Evolutionary conservation across 768 basidiomycete genomes (phyloP).

Genomic region (Podaxis sp.): DNA sequence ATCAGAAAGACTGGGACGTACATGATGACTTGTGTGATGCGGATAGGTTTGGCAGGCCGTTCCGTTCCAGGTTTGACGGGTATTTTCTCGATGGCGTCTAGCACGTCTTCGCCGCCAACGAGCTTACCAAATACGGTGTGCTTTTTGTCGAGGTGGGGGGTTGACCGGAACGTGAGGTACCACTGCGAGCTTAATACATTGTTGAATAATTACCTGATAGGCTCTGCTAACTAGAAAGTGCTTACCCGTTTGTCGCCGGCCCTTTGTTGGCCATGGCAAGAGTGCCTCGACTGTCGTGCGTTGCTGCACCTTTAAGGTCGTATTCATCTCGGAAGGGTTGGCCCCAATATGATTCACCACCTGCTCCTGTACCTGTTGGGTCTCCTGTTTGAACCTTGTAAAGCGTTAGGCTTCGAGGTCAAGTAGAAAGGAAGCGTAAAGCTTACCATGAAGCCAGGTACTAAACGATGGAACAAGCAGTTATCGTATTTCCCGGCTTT

Average conservation of each 20-base stretch:
- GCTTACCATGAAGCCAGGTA: constrained; percentile 92
- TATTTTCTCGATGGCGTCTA: constrained; percentile 80
- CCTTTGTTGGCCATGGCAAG: constrained; percentile 98
- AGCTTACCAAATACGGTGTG: constrained; percentile 97
- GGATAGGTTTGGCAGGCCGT: constrained; percentile 80
- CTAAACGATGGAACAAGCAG: constrained; percentile 87
- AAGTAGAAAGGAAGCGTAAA: neutral
- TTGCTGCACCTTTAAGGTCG: constrained; percentile 83
- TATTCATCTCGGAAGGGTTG: constrained; percentile 95
- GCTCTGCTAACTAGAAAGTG: constrained; percentile 6
- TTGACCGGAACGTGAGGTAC: constrained; percentile 84
- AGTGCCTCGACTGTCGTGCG: constrained; percentile 81
- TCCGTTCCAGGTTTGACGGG: constrained; percentile 85
- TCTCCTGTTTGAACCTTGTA: constrained; percentile 94
- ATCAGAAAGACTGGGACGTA: constrained; percentile 26
- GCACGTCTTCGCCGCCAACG: constrained; percentile 91
- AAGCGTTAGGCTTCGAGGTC: constrained; percentile 2
- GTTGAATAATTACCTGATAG: constrained; percentile 2
- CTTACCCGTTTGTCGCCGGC: constrained; percentile 80
- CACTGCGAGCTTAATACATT: constrained; percentile 73
- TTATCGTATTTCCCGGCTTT: constrained; percentile 88
- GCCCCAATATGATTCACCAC: constrained; percentile 93
- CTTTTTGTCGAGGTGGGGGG: constrained; percentile 87
- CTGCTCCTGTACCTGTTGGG: constrained; percentile 92
- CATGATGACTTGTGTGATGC: constrained; percentile 87